phyloP scores from a whole-genome alignment of 176 grass and related monocot genomes.

The Zoysia japonica region DNA sequence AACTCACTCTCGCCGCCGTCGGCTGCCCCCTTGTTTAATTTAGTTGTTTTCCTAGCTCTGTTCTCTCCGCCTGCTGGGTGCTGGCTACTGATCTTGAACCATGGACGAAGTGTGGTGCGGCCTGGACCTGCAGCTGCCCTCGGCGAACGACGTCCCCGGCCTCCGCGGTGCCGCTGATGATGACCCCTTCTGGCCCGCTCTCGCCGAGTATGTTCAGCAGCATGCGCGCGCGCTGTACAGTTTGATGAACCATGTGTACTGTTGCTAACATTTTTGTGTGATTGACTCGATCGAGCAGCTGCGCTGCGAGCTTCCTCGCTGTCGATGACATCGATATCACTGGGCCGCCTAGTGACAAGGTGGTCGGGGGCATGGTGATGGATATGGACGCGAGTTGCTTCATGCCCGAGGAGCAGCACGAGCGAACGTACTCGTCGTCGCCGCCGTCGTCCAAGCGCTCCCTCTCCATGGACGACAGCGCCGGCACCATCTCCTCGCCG shows the following conservation, averaged over 20 bases:
- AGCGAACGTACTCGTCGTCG: constrained; percentile 3
- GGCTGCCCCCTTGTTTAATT: neutral
- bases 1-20: neutral
- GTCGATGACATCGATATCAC: constrained; percentile 24
- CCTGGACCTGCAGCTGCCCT: constrained; percentile 36
- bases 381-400: constrained; percentile 31
- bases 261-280: neutral
- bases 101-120: constrained; percentile 54
- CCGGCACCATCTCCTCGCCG: constrained; percentile 34
- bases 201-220: constrained; percentile 23
- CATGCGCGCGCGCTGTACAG: no score
- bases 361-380: constrained; percentile 17
- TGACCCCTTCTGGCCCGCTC: constrained; percentile 40
- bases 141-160: constrained; percentile 23
- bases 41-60: neutral
- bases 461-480: constrained; percentile 59
- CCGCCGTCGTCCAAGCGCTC: constrained; percentile 54
- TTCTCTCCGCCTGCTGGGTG: neutral
- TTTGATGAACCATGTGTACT: neutral
- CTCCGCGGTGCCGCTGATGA: neutral
- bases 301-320: constrained; percentile 33
- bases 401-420: neutral
- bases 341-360: neutral
- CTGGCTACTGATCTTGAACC: neutral
- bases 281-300: neutral